Evolutionary conservation across 2,329 filamentous ascomycete species (phyloP), one percentile per base, ranked within the genome.

Genomic region (Stachybotrys chlorohalonatus): DNA sequence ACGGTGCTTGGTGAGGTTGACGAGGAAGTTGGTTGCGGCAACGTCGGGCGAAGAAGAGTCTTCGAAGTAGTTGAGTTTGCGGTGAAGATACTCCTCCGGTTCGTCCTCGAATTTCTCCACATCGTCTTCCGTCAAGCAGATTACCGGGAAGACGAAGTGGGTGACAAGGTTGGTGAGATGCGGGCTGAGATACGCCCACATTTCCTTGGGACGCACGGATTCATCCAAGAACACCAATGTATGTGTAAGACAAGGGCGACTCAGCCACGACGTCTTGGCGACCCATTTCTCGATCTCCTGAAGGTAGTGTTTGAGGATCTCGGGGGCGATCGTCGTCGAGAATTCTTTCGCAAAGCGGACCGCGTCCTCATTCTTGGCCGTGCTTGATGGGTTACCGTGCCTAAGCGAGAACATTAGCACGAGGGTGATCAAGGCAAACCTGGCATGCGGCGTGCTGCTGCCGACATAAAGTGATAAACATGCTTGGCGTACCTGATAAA

Each of bases 221-320:
- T 99, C 94, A 70, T 99, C 94, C 66, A 99, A 79, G 75, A 95
- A 99, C 62, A 94, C 87, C 57, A 99, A 81, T 0, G 90, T 97
- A 73, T 95, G 95, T 8, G 91, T 95, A 58, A 97, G 77, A 62
- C 92, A 94, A 46, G 92, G 89, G 69, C 93, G 90, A 79, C 92
- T 97, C 59, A 99, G 79, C 94, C 94, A 99, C 52, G 88, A 81
- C 52, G 89, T 89, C 75, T 96, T 96, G 59, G 89, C 85, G 48
- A 97, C 93, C 93, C 94, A 99, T 68, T 95, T 94, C 71, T 99
- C 94, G 62, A 99, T 92, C 74, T 97, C 90, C 60, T 86, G 81
- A 54, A 99, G 82, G 70, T 99, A 99, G 59, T 91, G 87, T 74
- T 96, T 95, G 64, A 99, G 80, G 60, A 99, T 96, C 72, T 96